These are phyloP conservation scores for Ceratocystiopsis minuta DNA, from an alignment of 2,329 filamentous ascomycete species.

Conservation along the genomic window DNA sequence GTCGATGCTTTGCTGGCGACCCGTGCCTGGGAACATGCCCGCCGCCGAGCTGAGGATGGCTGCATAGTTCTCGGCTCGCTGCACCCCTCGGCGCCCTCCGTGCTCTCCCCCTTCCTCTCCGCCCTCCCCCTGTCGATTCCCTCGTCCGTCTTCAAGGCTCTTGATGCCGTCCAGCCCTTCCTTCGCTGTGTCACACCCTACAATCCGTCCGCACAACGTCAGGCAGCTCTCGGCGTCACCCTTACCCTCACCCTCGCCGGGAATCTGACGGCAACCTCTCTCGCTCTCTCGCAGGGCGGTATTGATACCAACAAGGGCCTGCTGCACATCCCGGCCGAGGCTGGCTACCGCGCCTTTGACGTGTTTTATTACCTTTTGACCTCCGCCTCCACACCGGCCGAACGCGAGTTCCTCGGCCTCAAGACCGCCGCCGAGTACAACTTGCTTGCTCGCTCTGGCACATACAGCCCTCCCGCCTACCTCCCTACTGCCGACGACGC, in stretches of 20 bases:
- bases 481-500: slow-evolving; percentile 84
- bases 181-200: slow-evolving; percentile 71
- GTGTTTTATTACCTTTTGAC: slow-evolving; percentile 95
- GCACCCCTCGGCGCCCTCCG: slow-evolving; percentile 71
- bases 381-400: slow-evolving; percentile 72
- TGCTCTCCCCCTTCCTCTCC: slow-evolving; percentile 64
- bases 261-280: slow-evolving; percentile 53
- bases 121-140: slow-evolving; percentile 68
- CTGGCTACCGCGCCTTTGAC: slow-evolving; percentile 83
- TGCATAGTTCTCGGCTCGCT: slow-evolving; percentile 80
- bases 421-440: slow-evolving; percentile 60
- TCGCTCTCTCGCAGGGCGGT: slow-evolving; percentile 71
- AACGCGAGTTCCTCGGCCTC: slow-evolving; percentile 74
- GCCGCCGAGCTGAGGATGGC: slow-evolving; percentile 84
- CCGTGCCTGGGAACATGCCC: slow-evolving; percentile 89
- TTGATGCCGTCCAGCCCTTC: slow-evolving; percentile 73
- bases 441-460: slow-evolving; percentile 65
- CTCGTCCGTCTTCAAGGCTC: slow-evolving; percentile 53
- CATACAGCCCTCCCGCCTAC: slow-evolving; percentile 72
- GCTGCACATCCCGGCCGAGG: slow-evolving; percentile 58
- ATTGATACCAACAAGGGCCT: slow-evolving; percentile 72
- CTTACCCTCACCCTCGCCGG: slow-evolving; percentile 70
- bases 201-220: slow-evolving; percentile 68
- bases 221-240: slow-evolving; percentile 63
- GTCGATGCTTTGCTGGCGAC: slow-evolving; percentile 63